Percentiles rank a stretch among this genome's conserved stretches.
Conservation (phyloP, 192 early-diverging fungal genomes). For the Podila clonocystis region DNA sequence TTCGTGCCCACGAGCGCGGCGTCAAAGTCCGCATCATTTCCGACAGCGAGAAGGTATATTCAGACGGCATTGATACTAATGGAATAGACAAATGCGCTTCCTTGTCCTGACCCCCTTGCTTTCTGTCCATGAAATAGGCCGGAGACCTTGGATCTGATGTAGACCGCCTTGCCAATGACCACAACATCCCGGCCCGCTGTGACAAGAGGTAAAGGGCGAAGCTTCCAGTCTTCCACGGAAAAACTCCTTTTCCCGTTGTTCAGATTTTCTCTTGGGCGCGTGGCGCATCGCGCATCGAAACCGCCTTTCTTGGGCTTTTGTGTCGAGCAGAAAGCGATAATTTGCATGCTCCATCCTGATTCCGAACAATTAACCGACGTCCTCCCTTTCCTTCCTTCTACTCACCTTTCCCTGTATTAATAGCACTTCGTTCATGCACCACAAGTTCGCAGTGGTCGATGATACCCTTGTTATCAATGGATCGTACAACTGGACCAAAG, state of each 20-base stretch:
- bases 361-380: background rate
- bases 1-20: slow-evolving; percentile 46
- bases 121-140: slow-evolving; percentile 52
- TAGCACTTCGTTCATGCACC: slow-evolving; percentile 69
- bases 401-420: background rate
- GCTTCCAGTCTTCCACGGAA: slow-evolving; percentile 5
- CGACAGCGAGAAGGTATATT: slow-evolving; percentile 70
- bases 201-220: slow-evolving; percentile 62
- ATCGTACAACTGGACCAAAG: slow-evolving; percentile 71
- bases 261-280: too few species aligned
- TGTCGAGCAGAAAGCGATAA: too few species aligned
- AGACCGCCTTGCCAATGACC: slow-evolving; percentile 56
- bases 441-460: slow-evolving; percentile 78
- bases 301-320: too few species aligned
- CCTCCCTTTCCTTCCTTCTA: background rate
- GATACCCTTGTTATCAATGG: slow-evolving; percentile 65
- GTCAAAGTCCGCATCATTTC: slow-evolving; percentile 75
- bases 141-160: slow-evolving; percentile 65
- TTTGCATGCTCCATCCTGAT: too few species aligned
- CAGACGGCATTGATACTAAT: background rate
- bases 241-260: too few species aligned
- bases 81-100: background rate
- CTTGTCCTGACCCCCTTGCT: background rate
- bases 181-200: slow-evolving; percentile 56
- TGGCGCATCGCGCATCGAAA: too few species aligned